Percentiles rank a stretch among this genome's conserved stretches.
Evolutionary conservation across 139 green algal genomes (phyloP).

Genomic region (Chloropicon primus): DNA sequence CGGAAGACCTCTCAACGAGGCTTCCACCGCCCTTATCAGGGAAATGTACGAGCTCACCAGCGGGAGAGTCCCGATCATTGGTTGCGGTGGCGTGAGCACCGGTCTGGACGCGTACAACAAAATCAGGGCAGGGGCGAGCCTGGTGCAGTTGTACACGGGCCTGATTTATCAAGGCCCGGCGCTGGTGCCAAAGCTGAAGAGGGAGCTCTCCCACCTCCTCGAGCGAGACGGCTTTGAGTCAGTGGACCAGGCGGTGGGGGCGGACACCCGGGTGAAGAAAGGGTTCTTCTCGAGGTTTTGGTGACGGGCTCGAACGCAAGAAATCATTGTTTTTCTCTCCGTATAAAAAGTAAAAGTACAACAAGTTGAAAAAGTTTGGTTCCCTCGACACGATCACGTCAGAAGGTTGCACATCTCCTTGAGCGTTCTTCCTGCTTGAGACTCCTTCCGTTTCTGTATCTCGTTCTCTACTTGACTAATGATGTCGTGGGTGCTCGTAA

Average conservation of each 20-base stretch:
- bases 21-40: constrained; percentile 54
- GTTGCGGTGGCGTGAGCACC: constrained; percentile 65
- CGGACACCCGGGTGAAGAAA: neutral
- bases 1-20: constrained; percentile 64
- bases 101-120: constrained; percentile 87
- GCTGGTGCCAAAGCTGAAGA: constrained; percentile 76
- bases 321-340: no score
- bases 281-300: neutral
- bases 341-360: no score
- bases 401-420: neutral
- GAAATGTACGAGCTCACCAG: constrained; percentile 83
- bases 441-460: neutral
- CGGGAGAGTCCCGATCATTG: constrained; percentile 77
- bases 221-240: constrained; percentile 52
- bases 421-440: neutral
- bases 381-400: neutral
- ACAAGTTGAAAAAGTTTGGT: neutral
- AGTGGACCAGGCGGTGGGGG: constrained; percentile 66
- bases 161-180: constrained; percentile 78
- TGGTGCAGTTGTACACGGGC: constrained; percentile 89
- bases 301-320: no score
- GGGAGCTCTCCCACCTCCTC: constrained; percentile 56
- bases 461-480: neutral
- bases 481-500: neutral
- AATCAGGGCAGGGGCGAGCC: constrained; percentile 76